phyloP scores from a whole-genome alignment of 345 rosid genomes.

The Hibiscus tridactylites region DNA sequence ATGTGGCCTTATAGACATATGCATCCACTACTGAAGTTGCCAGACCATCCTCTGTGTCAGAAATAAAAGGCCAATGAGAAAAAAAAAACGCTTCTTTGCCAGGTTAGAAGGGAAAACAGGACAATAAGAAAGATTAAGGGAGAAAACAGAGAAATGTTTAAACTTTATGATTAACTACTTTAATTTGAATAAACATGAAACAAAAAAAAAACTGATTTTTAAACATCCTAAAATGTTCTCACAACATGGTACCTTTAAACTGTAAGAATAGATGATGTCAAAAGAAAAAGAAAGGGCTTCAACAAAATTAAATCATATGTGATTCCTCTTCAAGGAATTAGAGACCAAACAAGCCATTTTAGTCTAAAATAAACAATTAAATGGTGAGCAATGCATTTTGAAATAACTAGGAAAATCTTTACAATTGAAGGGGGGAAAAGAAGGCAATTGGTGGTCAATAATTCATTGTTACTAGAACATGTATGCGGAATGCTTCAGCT shows the following conservation, averaged over 20 bases:
- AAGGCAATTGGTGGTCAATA: neutral
- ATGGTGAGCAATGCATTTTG: neutral
- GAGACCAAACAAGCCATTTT: neutral
- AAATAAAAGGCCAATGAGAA: conserved; percentile 12
- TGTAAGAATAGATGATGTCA: neutral
- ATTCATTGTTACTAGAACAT: neutral
- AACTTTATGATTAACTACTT: neutral
- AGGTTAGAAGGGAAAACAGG: neutral
- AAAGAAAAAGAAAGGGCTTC: neutral
- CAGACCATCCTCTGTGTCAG: conserved; percentile 45
- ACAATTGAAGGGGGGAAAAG: neutral
- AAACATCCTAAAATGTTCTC: neutral
- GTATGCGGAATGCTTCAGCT: neutral
- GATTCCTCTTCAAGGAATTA: neutral
- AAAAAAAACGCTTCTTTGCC: neutral
- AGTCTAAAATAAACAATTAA: neutral
- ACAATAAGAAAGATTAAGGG: neutral
- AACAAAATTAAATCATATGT: neutral
- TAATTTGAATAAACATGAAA: conserved; percentile 3
- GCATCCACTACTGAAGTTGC: conserved; percentile 50
- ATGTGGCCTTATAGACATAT: conserved; percentile 54
- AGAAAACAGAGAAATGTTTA: neutral
- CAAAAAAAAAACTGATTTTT: neutral
- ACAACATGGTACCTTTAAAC: neutral
- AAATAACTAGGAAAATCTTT: neutral